Conservation (phyloP, 2,329 filamentous ascomycete species). For the Aspergillus ochraceoroseus region DNA sequence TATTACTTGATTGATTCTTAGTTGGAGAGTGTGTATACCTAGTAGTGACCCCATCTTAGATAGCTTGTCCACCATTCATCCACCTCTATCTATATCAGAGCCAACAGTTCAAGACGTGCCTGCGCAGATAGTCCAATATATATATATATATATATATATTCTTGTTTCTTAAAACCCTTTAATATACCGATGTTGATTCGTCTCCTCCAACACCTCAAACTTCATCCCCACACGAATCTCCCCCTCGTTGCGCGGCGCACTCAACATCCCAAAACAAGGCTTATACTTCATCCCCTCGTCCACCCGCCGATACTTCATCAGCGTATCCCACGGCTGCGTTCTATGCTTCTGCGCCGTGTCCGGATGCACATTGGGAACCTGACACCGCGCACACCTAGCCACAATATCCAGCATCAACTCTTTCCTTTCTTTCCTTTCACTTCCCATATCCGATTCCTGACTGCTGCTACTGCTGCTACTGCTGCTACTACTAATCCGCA, state of each 20-base stretch:
- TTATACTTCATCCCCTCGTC: conserved; percentile 60
- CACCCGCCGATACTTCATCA: conserved; percentile 57
- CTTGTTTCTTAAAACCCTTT: conserved; percentile 30
- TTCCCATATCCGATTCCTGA: conserved; percentile 2
- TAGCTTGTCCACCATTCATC: no score
- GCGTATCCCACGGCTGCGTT: conserved; percentile 57
- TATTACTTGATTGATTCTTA: no score
- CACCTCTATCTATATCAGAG: no score
- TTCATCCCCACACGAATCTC: conserved; percentile 54
- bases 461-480: no score
- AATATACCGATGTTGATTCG: conserved; percentile 54
- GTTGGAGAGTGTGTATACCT: no score
- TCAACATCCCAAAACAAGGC: conserved; percentile 64
- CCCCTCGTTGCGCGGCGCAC: conserved; percentile 54
- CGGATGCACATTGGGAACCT: conserved; percentile 61
- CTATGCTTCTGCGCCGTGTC: conserved; percentile 56
- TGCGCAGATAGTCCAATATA: no score
- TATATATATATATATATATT: no score
- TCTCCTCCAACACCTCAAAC: conserved; percentile 55
- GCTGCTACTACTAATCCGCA: no score
- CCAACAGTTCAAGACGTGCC: no score
- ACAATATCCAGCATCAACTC: conserved; percentile 53
- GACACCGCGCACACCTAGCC: conserved; percentile 56
- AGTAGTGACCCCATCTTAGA: no score
- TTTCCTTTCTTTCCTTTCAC: conserved; percentile 4